A percentile compares a stretch with the other conserved stretches of the same genome.
These are phyloP conservation scores for Aspergillus quadrilineatus DNA, from an alignment of 2,329 filamentous ascomycete genomes.

Conservation along the genomic window DNA sequence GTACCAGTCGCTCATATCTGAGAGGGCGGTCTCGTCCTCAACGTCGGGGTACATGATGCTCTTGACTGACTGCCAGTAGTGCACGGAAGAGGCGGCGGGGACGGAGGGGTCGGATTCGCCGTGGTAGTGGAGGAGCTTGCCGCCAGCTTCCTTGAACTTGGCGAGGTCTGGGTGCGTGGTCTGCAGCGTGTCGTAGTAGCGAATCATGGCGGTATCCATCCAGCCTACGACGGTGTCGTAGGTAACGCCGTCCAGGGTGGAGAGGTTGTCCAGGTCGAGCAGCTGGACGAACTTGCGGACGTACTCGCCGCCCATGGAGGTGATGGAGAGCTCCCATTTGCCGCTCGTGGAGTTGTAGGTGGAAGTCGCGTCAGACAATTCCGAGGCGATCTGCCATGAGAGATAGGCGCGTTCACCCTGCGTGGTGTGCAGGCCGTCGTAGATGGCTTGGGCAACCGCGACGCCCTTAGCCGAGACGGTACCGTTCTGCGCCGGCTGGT, in stretches of 20 bases:
- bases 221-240: constrained; percentile 58
- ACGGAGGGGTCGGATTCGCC: constrained; percentile 57
- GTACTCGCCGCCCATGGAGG: constrained; percentile 42
- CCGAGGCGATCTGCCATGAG: constrained; percentile 30
- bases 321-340: constrained; percentile 32
- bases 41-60: constrained; percentile 49
- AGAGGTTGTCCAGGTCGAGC: constrained; percentile 39
- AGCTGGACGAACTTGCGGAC: constrained; percentile 32
- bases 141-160: constrained; percentile 50
- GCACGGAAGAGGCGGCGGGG: constrained; percentile 55
- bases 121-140: constrained; percentile 60
- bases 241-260: constrained; percentile 49
- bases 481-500: constrained; percentile 34
- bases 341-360: constrained; percentile 29
- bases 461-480: constrained; percentile 30
- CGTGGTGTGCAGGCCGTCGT: constrained; percentile 44
- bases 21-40: constrained; percentile 38
- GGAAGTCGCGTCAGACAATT: constrained; percentile 28
- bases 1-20: constrained; percentile 54
- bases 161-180: constrained; percentile 56
- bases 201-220: constrained; percentile 52
- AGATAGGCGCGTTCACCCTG: constrained; percentile 45
- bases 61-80: constrained; percentile 57
- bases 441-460: constrained; percentile 37
- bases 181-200: constrained; percentile 54